phyloP scores from a whole-genome alignment of 352 stramenopile genomes.

The Pythium phragmitis region DNA sequence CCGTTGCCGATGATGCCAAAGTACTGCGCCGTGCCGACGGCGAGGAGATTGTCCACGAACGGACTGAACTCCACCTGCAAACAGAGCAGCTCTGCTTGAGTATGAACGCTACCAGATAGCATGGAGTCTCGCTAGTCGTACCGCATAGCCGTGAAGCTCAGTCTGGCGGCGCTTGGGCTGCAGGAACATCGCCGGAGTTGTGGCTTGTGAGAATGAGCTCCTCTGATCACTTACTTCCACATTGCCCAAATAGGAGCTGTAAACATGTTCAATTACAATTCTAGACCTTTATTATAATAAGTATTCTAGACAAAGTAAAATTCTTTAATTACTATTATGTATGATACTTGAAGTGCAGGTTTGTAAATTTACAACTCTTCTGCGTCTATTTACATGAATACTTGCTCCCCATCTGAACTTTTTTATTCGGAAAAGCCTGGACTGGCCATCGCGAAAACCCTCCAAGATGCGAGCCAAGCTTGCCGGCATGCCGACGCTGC shows the following conservation, averaged over 20 bases:
- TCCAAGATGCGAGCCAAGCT: not conserved
- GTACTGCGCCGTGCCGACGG: conserved; percentile 89
- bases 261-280: conserved; percentile 6
- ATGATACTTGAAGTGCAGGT: not conserved
- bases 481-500: not conserved
- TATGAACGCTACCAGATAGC: not conserved
- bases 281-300: not conserved
- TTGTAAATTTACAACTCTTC: not conserved
- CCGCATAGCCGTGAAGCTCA: conserved; percentile 67
- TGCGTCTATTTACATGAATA: conserved; percentile 4
- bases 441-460: not conserved
- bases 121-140: conserved; percentile 22
- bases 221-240: conserved; percentile 9
- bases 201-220: not conserved
- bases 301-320: not conserved
- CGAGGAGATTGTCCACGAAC: conserved; percentile 85
- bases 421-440: not conserved
- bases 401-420: not conserved
- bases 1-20: conserved; percentile 93
- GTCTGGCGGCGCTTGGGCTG: conserved; percentile 60
- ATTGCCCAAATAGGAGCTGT: conserved; percentile 1
- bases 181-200: conserved; percentile 48
- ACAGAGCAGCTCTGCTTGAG: not conserved
- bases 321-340: not conserved
- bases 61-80: conserved; percentile 89